Percentiles rank a stretch among this genome's conserved stretches.
Evolutionary conservation across 1,284 basidiomycete species (phyloP).

Genomic region (Boletus semigastroideus): DNA sequence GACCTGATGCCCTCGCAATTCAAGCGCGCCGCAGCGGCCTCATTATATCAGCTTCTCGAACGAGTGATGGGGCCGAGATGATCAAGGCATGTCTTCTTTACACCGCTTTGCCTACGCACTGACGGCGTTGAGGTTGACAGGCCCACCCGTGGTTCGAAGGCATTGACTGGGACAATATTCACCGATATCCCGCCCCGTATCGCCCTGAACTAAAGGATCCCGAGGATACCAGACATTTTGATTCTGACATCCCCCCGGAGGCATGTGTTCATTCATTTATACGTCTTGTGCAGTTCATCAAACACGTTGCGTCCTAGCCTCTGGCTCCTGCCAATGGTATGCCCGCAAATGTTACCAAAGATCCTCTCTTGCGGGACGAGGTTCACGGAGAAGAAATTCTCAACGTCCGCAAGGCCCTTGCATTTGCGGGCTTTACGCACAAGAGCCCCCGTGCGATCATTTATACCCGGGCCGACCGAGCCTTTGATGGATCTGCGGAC

Average conservation of each 20-base stretch:
- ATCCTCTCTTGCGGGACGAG: conserved; percentile 84
- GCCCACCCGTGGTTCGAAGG: conserved; percentile 85
- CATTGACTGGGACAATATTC: conserved; percentile 83
- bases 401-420: conserved; percentile 86
- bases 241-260: conserved; percentile 90
- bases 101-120: conserved; percentile 21
- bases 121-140: conserved; percentile 40
- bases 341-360: conserved; percentile 79
- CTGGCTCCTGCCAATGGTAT: conserved; percentile 87
- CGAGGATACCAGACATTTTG: conserved; percentile 89
- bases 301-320: conserved; percentile 55
- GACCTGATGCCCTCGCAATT: conserved; percentile 76
- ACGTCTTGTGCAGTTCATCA: conserved; percentile 26
- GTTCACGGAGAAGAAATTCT: conserved; percentile 84
- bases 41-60: conserved; percentile 49
- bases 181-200: conserved; percentile 82
- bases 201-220: conserved; percentile 76
- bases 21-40: conserved; percentile 77
- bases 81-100: conserved; percentile 66
- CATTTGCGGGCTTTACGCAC: conserved; percentile 89
- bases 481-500: conserved; percentile 58
- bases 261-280: conserved; percentile 47
- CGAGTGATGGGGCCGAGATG: conserved; percentile 80
- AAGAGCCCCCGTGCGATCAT: conserved; percentile 77
- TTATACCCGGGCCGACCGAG: conserved; percentile 71